Base-by-base conservation (phyloP, 331 rosid genomes). In the Quercus tomentella region DNA sequence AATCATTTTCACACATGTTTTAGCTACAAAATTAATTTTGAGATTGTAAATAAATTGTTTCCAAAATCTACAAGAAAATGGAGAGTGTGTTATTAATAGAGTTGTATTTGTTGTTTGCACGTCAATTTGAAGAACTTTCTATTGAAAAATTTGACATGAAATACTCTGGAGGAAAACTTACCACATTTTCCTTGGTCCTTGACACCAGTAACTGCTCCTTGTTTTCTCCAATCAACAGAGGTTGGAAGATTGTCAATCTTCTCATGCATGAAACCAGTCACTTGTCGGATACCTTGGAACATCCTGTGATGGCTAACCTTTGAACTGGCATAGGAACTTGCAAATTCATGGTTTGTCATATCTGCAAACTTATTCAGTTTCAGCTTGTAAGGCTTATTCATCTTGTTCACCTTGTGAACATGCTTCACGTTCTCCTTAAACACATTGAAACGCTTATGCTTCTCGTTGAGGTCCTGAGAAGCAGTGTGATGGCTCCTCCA, bases 341-440 rank as follows among this genome's bases (percentile, higher is more conserved):
- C 11, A 16, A 77, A 77, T 54, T 77, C 80, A 14, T n/a, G 49
- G 20, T 77, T 77, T 28, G 81, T 77, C 75, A 77, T 77, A 65
- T 68, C 68, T 0, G 81, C 66, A 68, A 77, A 77, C 75, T 56
- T 63, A 35, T 69, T 77, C 81, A 77, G 10, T 26, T 56, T 77
- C 69, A 69, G 60, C 75, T 33, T 69, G 76, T 77, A 77, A 16
- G 76, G 76, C 70, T 58, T 77, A 8, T 77, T 61, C 80, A 51
- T 77, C 45, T 77, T 45, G 52, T 67, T 77, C 26, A 56, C 60
- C 60, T 69, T 77, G 76, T 69, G 69, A 28, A 77, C 26, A 60
- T 77, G 76, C 76, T 56, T 67, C n/a, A 77, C 35, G 74, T 66
- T 77, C 63, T 77, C 74, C 63, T 77, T 77, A 67, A 77, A 77